Conservation (phyloP, 2,329 filamentous ascomycete species). For the Fusarium pininemorale region DNA sequence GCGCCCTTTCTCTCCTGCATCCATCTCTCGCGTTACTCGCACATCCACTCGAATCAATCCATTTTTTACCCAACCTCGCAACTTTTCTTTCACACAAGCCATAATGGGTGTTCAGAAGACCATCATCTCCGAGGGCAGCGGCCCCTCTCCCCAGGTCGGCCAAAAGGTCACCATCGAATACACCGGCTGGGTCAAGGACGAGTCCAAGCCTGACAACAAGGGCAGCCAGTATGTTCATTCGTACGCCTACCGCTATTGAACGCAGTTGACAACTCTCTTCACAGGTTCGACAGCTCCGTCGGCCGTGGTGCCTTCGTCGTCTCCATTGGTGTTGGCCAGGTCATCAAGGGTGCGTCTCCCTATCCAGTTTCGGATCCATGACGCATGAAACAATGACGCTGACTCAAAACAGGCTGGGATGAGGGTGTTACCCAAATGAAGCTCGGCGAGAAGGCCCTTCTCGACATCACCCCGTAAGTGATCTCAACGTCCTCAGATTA, state of each 20-base stretch:
- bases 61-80: constrained; percentile 28
- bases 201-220: constrained; percentile 67
- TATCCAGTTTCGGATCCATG: background rate
- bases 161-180: constrained; percentile 89
- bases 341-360: constrained; percentile 78
- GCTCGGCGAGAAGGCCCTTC: constrained; percentile 86
- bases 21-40: constrained; percentile 28
- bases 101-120: constrained; percentile 80
- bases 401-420: constrained; percentile 72
- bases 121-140: constrained; percentile 68
- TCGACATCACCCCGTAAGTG: constrained; percentile 73
- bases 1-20: constrained; percentile 35
- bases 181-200: constrained; percentile 85
- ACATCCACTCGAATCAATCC: constrained; percentile 30
- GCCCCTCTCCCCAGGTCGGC: constrained; percentile 68
- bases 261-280: constrained; percentile 13
- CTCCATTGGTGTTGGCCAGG: constrained; percentile 80
- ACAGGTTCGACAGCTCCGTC: constrained; percentile 88
- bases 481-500: background rate
- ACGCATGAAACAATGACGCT: background rate
- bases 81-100: constrained; percentile 35
- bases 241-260: background rate
- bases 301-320: constrained; percentile 80
- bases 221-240: constrained; percentile 72
- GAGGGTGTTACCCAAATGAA: constrained; percentile 88